Evolutionary conservation across 352 stramenopile species (phyloP).

Genomic region (Aphanomyces cochlioides): DNA sequence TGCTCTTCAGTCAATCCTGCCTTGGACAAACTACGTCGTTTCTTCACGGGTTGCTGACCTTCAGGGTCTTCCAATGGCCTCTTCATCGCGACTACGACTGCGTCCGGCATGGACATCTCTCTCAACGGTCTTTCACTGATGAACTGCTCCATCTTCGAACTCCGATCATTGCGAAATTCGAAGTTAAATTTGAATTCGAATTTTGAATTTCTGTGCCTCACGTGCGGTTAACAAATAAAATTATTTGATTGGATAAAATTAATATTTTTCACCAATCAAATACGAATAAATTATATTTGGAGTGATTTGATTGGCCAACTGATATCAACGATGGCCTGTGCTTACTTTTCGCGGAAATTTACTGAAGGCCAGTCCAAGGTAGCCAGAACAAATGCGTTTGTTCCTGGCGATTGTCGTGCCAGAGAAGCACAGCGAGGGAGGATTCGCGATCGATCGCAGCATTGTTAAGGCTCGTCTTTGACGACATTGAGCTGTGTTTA

Average conservation of each 20-base stretch:
- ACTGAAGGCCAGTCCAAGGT: too few relatives aligned
- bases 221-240: not conserved
- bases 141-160: not conserved
- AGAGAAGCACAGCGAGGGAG: too few relatives aligned
- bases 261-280: not conserved
- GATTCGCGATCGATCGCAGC: too few relatives aligned
- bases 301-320: too few relatives aligned
- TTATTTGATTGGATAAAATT: conserved; percentile 4
- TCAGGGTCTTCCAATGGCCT: conserved; percentile 7
- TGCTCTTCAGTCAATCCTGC: conserved; percentile 1
- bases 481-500: too few relatives aligned
- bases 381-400: too few relatives aligned
- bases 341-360: too few relatives aligned
- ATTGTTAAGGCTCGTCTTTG: too few relatives aligned
- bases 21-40: conserved; percentile 9
- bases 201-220: conserved; percentile 4
- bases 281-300: too few relatives aligned
- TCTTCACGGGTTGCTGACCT: not conserved
- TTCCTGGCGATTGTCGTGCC: too few relatives aligned
- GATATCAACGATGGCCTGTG: too few relatives aligned
- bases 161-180: not conserved
- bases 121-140: not conserved
- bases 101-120: too few relatives aligned
- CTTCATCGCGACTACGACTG: not conserved
- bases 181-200: not conserved